phyloP scores from a whole-genome alignment of 2,329 filamentous ascomycete genomes.

The Monilinia fructicola region DNA sequence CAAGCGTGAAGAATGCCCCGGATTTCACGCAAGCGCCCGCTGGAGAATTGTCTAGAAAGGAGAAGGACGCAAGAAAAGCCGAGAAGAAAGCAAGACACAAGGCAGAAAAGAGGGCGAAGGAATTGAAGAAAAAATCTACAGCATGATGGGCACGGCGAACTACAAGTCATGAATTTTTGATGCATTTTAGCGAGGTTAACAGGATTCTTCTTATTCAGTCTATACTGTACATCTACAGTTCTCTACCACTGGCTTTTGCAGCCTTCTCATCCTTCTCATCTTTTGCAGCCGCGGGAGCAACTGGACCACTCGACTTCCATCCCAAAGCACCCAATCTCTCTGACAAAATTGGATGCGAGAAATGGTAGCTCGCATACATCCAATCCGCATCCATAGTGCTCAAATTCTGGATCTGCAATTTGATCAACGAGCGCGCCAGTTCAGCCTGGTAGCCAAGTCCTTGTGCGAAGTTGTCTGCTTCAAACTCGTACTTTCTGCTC shows the following conservation, averaged over 20 bases:
- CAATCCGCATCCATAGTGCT: conserved; percentile 98
- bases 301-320: conserved; percentile 62
- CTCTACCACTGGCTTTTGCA: conserved; percentile 71
- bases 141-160: conserved; percentile 22
- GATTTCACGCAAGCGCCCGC: conserved; percentile 39
- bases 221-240: conserved; percentile 55
- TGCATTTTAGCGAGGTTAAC: conserved; percentile 15
- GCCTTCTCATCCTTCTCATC: conserved; percentile 52
- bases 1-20: conserved; percentile 24
- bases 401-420: conserved; percentile 96
- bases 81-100: conserved; percentile 49
- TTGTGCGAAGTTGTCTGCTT: conserved; percentile 89
- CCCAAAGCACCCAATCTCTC: conserved; percentile 89
- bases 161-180: conserved; percentile 24
- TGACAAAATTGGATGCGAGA: conserved; percentile 93
- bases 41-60: conserved; percentile 26
- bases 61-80: conserved; percentile 43
- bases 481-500: conserved; percentile 91
- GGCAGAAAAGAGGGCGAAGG: conserved; percentile 61
- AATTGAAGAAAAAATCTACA: conserved; percentile 48
- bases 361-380: conserved; percentile 98
- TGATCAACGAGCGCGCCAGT: conserved; percentile 85
- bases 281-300: conserved; percentile 43
- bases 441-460: conserved; percentile 80
- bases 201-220: conserved; percentile 12